phyloP scores from a whole-genome alignment of 2,329 filamentous ascomycete genomes.

The Fonsecaea monophora region DNA sequence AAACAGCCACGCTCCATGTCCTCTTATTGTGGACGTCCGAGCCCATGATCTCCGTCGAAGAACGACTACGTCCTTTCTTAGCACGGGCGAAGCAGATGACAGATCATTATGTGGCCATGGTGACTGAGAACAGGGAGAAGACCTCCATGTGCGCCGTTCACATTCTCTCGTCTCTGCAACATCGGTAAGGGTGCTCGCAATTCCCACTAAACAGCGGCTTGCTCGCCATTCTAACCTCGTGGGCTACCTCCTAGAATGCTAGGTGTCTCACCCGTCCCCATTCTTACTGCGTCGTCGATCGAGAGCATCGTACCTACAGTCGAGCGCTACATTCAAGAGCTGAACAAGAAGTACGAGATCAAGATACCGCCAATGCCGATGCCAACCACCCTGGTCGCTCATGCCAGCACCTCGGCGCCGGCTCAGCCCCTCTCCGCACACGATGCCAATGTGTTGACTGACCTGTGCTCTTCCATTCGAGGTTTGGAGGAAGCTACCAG shows the following conservation, averaged over 20 bases:
- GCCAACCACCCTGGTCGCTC: slow-evolving; percentile 32
- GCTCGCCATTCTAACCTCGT: background rate
- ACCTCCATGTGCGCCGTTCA: background rate
- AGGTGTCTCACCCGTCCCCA: background rate
- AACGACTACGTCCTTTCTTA: slow-evolving; percentile 2
- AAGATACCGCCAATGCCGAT: background rate
- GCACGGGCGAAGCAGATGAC: background rate
- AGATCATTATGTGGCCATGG: slow-evolving; percentile 14
- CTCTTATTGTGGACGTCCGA: slow-evolving; percentile 30
- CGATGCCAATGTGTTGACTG: slow-evolving; percentile 44
- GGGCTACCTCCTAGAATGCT: slow-evolving; percentile 16
- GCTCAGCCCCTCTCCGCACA: slow-evolving; percentile 41
- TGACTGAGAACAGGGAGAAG: slow-evolving; percentile 8
- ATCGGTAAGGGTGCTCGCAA: slow-evolving; percentile 1
- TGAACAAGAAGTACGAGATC: slow-evolving; percentile 8
- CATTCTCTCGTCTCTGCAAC: slow-evolving; percentile 15
- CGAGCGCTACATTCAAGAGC: slow-evolving; percentile 17
- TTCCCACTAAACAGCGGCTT: background rate
- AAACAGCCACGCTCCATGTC: slow-evolving; percentile 12
- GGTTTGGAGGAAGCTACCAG: slow-evolving; percentile 36
- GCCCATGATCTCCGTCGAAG: background rate
- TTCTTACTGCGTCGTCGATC: slow-evolving; percentile 14
- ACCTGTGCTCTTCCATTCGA: slow-evolving; percentile 41
- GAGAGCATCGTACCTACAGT: slow-evolving; percentile 23
- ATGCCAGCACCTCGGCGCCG: slow-evolving; percentile 33